phyloP scores from a whole-genome alignment of 192 early-diverging fungal genomes.

The Coemansia guatemalensis region DNA sequence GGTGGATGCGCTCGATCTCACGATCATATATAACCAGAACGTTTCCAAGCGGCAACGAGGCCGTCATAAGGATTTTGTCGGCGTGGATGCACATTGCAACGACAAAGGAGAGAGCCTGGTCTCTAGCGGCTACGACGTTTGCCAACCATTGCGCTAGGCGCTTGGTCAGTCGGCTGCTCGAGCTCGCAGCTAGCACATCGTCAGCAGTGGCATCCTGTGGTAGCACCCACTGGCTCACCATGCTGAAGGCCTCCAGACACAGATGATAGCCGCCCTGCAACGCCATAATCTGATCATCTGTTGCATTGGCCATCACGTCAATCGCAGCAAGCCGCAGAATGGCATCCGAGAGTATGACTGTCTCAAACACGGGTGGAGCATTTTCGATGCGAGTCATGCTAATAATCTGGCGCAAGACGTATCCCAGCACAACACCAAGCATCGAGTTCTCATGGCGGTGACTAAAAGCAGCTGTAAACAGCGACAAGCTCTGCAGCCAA shows the following conservation, averaged over 20 bases:
- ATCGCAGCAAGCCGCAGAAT: slow-evolving; percentile 33
- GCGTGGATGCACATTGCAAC: slow-evolving; percentile 44
- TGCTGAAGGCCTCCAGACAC: slow-evolving; percentile 43
- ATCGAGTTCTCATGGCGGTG: slow-evolving; percentile 40
- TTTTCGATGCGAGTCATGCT: slow-evolving; percentile 23
- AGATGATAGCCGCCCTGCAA: slow-evolving; percentile 46
- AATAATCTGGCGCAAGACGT: slow-evolving; percentile 37
- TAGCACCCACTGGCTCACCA: slow-evolving; percentile 42
- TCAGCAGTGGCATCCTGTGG: slow-evolving; percentile 35
- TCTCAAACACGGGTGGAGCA: slow-evolving; percentile 36
- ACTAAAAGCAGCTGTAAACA: slow-evolving; percentile 40
- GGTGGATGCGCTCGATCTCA: slow-evolving; percentile 47
- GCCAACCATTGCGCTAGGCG: slow-evolving; percentile 46
- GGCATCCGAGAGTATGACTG: slow-evolving; percentile 29
- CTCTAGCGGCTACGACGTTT: slow-evolving; percentile 16
- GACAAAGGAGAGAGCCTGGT: slow-evolving; percentile 25
- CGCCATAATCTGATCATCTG: slow-evolving; percentile 42
- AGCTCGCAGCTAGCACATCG: slow-evolving; percentile 12
- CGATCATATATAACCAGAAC: slow-evolving; percentile 45
- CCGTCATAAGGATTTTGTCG: slow-evolving; percentile 29
- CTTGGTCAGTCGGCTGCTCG: slow-evolving; percentile 26
- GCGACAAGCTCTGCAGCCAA: slow-evolving; percentile 50
- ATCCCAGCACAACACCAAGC: slow-evolving; percentile 32
- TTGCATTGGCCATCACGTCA: slow-evolving; percentile 42
- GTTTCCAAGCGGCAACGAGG: slow-evolving; percentile 37